Evolutionary conservation across 345 rosid species (phyloP), one percentile per base, ranked within the genome.

Genomic region (Reutealis trisperma): DNA sequence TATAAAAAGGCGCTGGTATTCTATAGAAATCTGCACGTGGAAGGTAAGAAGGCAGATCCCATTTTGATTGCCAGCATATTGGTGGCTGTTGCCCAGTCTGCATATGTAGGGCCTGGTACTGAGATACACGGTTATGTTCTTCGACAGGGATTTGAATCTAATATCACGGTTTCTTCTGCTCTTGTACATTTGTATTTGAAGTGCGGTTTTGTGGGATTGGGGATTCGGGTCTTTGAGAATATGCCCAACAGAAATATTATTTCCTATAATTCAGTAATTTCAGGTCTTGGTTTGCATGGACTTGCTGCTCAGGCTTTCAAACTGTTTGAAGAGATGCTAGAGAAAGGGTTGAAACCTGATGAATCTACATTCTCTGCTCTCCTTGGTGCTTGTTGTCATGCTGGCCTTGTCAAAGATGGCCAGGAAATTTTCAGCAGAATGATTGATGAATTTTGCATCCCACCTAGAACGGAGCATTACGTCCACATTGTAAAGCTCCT

Each of bases 161-260:
- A 87, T 80, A 66, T 91, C 70, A 84, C 86, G 86, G 91, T 93
- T 51, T 86, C 87, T 63, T 93, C 96, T 82, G 86, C 91, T 63
- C 92, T 95, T 6, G 70, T 91, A 63, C 90, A 91, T 86, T 88
- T 93, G 97, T 93, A 93, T 68, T 83, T 86, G 63, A 95, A 95
- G 83, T 92, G 94, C 80, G 99, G 98, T 45, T 71, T 81, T 72
- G 24, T 90, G 80, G 80, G 67, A 72, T 83, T 76, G 24, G 92
- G 89, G 6, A 84, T 87, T 79, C 84, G 21, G 57, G 80, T 87
- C 74, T 95, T 92, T 49, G 76, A 74, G 22, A 77, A 52, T 67
- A 89, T 86, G 85, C 71, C 83, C 1, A 81, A 84, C 66, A 82
- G 82, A 61, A 90, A 86, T 75, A 64, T 82, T 54, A 78, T 93